Conservation (phyloP, 108 stramenopile genomes). For the Cyclostephanos tholiformis region DNA sequence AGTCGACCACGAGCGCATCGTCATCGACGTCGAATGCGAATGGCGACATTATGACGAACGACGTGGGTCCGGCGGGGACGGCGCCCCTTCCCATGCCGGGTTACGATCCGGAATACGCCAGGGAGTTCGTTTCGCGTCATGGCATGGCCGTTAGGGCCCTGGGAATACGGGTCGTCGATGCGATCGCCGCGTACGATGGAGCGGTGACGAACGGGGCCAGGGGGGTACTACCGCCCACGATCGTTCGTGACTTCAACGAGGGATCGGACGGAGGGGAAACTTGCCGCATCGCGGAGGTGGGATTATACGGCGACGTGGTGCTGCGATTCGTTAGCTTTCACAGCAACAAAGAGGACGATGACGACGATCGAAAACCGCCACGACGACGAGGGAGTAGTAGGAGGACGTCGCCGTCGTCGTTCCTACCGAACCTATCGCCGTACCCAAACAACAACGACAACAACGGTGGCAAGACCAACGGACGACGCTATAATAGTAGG, state of each 20-base stretch:
- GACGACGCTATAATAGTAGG: neutral
- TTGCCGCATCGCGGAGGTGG: slow-evolving; percentile 56
- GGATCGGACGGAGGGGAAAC: slow-evolving; percentile 18
- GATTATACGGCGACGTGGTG: slow-evolving; percentile 69
- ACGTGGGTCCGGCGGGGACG: slow-evolving; percentile 29
- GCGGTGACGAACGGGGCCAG: slow-evolving; percentile 57
- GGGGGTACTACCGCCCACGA: slow-evolving; percentile 59
- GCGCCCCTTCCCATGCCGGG: slow-evolving; percentile 56
- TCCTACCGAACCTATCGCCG: slow-evolving; percentile 66
- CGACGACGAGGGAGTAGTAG: no score
- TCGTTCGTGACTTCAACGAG: slow-evolving; percentile 36
- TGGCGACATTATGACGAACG: no score
- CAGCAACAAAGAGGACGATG: neutral
- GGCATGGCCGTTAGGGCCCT: slow-evolving; percentile 64
- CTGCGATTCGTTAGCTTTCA: slow-evolving; percentile 55
- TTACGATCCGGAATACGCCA: slow-evolving; percentile 38
- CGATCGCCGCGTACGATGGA: slow-evolving; percentile 38
- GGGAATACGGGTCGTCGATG: slow-evolving; percentile 53
- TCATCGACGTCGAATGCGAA: neutral
- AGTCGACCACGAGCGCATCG: neutral
- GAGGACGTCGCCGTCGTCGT: slow-evolving; percentile 31
- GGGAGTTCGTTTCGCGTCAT: slow-evolving; percentile 58
- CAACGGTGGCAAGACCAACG: neutral
- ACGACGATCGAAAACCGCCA: neutral
- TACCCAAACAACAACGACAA: slow-evolving; percentile 24